Conservation (phyloP, 2,329 filamentous ascomycete species). For the Botrytis fabae region DNA sequence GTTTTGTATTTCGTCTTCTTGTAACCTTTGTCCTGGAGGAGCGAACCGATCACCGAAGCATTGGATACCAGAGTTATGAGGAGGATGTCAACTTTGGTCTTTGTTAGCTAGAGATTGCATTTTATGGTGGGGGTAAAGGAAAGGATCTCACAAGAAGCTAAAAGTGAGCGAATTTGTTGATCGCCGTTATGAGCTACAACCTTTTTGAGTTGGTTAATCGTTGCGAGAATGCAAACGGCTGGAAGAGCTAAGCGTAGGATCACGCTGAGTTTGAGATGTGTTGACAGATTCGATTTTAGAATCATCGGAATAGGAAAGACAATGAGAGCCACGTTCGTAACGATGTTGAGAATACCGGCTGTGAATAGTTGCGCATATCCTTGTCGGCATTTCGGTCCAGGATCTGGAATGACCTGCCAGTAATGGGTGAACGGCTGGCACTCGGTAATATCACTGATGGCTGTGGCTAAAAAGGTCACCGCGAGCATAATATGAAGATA, state of each 20-base stretch:
- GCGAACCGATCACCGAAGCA: conserved; percentile 83
- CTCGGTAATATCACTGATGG: conserved; percentile 78
- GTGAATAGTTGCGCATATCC: conserved; percentile 83
- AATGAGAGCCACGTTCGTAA: conserved; percentile 84
- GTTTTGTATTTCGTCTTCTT: conserved; percentile 79
- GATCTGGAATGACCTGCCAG: conserved; percentile 81
- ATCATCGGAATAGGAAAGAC: conserved; percentile 88
- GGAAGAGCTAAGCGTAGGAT: conserved; percentile 46
- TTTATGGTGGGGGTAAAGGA: background rate
- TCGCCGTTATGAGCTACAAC: conserved; percentile 67
- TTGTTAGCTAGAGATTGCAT: background rate
- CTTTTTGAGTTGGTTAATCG: conserved; percentile 72
- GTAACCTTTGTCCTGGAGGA: conserved; percentile 82
- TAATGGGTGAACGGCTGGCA: conserved; percentile 74
- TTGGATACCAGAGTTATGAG: conserved; percentile 88
- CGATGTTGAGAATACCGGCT: conserved; percentile 79
- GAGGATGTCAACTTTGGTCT: conserved; percentile 66
- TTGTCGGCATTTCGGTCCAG: conserved; percentile 79
- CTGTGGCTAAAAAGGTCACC: conserved; percentile 72
- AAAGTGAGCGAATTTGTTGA: conserved; percentile 82
- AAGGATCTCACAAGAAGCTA: conserved; percentile 59
- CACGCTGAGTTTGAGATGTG: conserved; percentile 35
- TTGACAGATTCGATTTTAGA: conserved; percentile 69
- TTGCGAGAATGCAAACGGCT: conserved; percentile 74
- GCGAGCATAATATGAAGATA: conserved; percentile 73